These are phyloP conservation scores for Persicaria maculosa DNA, from an alignment of 148 eudicot species.

Conservation along the genomic window DNA sequence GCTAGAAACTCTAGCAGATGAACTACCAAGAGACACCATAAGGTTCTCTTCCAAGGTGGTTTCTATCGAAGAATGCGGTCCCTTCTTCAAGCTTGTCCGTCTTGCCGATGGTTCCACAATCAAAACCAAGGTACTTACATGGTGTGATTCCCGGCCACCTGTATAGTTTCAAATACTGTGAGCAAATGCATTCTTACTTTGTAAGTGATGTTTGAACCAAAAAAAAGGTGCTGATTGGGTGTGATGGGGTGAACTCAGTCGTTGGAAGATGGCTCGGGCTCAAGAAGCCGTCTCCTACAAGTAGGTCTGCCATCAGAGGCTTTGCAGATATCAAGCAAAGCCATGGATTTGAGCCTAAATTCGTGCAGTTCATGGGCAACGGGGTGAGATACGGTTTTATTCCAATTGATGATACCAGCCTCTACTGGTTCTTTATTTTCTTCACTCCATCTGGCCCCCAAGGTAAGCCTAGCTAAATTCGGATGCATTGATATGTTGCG, in stretches of 20 bases:
- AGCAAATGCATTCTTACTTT: not conserved
- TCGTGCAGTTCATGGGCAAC: conserved; percentile 3
- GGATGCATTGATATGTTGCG: not conserved
- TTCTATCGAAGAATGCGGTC: conserved; percentile 29
- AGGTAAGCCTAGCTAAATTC: not conserved
- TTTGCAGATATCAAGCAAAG: conserved; percentile 12
- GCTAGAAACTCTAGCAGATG: conserved; percentile 40
- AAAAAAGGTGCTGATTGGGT: conserved; percentile 22
- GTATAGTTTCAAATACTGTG: not conserved
- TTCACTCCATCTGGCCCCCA: not conserved
- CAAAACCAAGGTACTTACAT: conserved; percentile 26
- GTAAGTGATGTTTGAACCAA: not conserved
- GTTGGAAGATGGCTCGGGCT: conserved; percentile 21
- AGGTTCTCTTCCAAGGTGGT: conserved; percentile 10
- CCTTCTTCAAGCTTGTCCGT: conserved; percentile 33
- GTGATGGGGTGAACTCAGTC: conserved; percentile 24
- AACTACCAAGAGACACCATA: conserved; percentile 38
- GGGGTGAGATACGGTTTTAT: conserved; percentile 14
- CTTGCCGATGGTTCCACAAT: conserved; percentile 50
- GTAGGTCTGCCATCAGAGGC: conserved; percentile 15
- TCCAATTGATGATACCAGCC: conserved; percentile 16
- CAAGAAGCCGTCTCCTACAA: not conserved
- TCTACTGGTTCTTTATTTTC: conserved; percentile 14
- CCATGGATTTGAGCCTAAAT: conserved; percentile 17
- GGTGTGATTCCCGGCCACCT: not conserved